Conservation (phyloP, 345 rosid species). For the Eucalyptus regnans region DNA sequence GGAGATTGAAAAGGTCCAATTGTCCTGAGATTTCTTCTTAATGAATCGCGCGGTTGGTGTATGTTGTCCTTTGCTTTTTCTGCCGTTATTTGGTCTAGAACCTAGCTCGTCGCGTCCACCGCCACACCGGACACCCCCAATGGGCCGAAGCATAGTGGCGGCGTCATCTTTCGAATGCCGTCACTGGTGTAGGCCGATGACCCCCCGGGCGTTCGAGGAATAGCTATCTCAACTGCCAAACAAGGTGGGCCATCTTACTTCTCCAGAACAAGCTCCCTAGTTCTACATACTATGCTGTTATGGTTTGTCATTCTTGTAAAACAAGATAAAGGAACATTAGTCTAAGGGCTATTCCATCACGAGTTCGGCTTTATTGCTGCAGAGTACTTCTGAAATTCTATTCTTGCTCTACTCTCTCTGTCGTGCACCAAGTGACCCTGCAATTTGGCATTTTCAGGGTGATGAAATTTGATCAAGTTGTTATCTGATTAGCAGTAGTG, state of each 20-base stretch:
- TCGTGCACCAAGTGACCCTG: background rate
- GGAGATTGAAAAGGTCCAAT: background rate
- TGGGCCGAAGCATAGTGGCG: background rate
- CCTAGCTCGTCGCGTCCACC: background rate
- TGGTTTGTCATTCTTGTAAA: background rate
- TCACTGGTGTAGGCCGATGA: background rate
- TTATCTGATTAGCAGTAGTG: background rate
- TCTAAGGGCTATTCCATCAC: background rate
- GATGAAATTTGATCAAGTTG: background rate
- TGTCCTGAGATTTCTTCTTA: background rate
- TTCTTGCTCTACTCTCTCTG: background rate
- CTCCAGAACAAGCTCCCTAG: background rate
- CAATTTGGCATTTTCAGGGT: background rate
- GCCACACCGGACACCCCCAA: background rate
- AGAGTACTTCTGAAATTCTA: background rate
- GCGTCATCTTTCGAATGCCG: background rate
- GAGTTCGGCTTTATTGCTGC: background rate
- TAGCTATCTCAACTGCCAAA: background rate
- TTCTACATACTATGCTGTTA: background rate
- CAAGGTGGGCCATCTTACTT: background rate
- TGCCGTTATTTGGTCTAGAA: background rate
- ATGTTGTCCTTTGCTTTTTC: background rate
- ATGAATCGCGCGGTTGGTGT: background rate
- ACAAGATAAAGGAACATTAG: background rate
- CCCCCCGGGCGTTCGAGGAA: background rate